phyloP scores from a whole-genome alignment of 2,329 filamentous ascomycete species.

The Mycosphaerella sp. region DNA sequence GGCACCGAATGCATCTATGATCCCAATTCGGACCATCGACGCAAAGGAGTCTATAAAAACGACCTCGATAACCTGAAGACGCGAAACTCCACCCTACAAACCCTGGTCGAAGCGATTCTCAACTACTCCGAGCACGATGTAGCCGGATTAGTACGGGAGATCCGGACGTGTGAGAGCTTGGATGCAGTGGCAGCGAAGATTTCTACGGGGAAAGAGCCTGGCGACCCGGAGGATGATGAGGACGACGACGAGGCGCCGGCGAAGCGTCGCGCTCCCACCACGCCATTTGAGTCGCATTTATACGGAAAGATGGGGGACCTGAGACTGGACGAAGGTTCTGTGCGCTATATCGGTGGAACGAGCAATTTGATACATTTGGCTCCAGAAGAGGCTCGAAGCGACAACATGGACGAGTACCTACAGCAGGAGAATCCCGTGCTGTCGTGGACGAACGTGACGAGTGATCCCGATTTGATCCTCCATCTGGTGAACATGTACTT shows the following conservation, averaged over 20 bases:
- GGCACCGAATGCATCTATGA: conserved; percentile 88
- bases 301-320: conserved; percentile 92
- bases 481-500: conserved; percentile 98
- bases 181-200: conserved; percentile 59
- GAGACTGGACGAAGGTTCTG: conserved; percentile 75
- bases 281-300: conserved; percentile 66
- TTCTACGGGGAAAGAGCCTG: conserved; percentile 45
- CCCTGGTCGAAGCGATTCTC: conserved; percentile 85
- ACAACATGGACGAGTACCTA: conserved; percentile 40
- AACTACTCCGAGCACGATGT: conserved; percentile 88
- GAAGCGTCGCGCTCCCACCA: conserved; percentile 35
- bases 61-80: conserved; percentile 85
- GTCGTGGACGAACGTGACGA: conserved; percentile 83
- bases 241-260: conserved; percentile 35
- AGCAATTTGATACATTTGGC: conserved; percentile 84
- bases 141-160: conserved; percentile 70
- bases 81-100: conserved; percentile 78
- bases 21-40: conserved; percentile 88
- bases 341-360: conserved; percentile 88
- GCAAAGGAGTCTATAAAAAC: conserved; percentile 95
- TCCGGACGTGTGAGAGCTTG: conserved; percentile 74
- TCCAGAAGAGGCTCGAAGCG: conserved; percentile 36
- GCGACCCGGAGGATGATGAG: conserved; percentile 40
- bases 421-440: conserved; percentile 62
- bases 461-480: conserved; percentile 68